Percentiles rank a stretch among this genome's conserved stretches.
Evolutionary conservation across 2,329 filamentous ascomycete species (phyloP).

Genomic region (Trichoderma sp.): DNA sequence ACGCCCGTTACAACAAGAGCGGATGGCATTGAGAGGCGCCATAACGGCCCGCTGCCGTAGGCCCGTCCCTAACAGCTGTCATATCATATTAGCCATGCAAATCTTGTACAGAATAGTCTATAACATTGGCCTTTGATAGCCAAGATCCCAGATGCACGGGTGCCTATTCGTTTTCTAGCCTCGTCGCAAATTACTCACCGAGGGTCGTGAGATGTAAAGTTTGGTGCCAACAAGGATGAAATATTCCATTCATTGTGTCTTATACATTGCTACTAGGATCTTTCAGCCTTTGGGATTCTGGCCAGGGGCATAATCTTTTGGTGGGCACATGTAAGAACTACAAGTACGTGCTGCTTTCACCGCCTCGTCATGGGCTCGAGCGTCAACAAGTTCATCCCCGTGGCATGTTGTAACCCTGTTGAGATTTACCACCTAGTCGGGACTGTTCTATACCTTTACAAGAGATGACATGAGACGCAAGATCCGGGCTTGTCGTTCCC

Average conservation of each 20-base stretch:
- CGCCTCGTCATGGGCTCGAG: not conserved
- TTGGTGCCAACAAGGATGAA: not conserved
- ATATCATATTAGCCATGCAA: not conserved
- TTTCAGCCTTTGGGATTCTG: not conserved
- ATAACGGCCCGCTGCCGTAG: not conserved
- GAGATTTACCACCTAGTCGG: slow-evolving; percentile 4
- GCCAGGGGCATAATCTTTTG: slow-evolving; percentile 3
- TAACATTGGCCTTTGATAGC: not conserved
- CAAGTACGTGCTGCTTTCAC: slow-evolving; percentile 9
- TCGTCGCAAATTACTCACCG: not conserved
- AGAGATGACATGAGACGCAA: slow-evolving; percentile 5
- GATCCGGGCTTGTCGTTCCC: not conserved
- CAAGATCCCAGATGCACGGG: not conserved
- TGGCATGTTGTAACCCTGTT: not conserved
- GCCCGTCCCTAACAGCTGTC: slow-evolving; percentile 16
- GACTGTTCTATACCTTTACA: not conserved
- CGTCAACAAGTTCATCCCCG: not conserved
- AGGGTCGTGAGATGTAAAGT: not conserved
- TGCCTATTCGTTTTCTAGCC: not conserved
- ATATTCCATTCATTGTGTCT: not conserved
- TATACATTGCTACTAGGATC: not conserved
- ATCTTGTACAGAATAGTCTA: not conserved
- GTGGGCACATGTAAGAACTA: slow-evolving; percentile 18
- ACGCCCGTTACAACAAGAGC: not conserved
- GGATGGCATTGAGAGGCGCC: not conserved